Evolutionary conservation across 768 basidiomycete genomes (phyloP), one percentile per base, ranked within the genome.

Genomic region (Leucocoprinus sp.): DNA sequence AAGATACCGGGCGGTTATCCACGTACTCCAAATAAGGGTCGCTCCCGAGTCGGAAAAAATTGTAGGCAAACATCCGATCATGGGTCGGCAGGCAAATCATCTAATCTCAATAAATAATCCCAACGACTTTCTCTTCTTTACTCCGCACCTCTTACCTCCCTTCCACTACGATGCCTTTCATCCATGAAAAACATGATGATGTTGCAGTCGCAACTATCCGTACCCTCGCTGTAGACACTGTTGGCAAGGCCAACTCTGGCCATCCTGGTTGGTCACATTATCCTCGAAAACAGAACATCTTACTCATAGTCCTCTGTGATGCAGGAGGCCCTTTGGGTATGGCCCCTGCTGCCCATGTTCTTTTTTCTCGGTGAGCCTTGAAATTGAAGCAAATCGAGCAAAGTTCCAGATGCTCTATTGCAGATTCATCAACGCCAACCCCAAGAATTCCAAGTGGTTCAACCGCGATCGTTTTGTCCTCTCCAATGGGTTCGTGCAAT

Each of bases 401-500:
- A 41, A 43, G 40, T 29, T 48, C 41, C 17, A 50, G 51, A 29
- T 43, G n/a, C 22, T 15, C 6, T 14, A 19, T 34, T 28, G 5
- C 23, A 89, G 87, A 15, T 89, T 92, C 75, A 63, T 96, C 69
- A 86, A 85, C 53, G 82, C 83, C 57, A 93, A 92, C 68, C 87
- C 92, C 40, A 82, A 81, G 64, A 84, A 75, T 70, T 80, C 92
- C 33, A 83, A 89, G 64, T 95, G 91, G 93, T 85, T 84, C 69
- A 95, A 93, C 69, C 84, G 93, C 50, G 93, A 96, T 72, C 84
- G 93, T 66, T 97, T 95, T 57, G 93, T 97, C 50, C 81, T 96
- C 54, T 96, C 93, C 53, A 95, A 95, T 60, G 92, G 92, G 80
- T 92, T 64, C 54, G 84, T 66, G 8, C 33, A n/a, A 17, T 40